phyloP scores from a whole-genome alignment of 2,329 filamentous ascomycete genomes.

The Colletotrichum theobromicola region DNA sequence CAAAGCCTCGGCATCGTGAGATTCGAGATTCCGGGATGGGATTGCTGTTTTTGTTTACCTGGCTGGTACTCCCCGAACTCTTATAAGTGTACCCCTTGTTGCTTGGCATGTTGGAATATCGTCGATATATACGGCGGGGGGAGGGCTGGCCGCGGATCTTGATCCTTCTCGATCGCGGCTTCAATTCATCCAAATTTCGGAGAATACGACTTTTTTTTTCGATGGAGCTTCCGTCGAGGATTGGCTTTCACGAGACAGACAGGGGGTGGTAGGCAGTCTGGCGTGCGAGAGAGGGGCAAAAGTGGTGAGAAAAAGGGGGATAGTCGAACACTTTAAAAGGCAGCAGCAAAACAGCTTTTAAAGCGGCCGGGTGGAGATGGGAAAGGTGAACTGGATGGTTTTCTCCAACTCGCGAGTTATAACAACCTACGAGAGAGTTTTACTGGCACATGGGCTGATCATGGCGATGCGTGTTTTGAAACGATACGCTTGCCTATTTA shows the following conservation, averaged over 20 bases:
- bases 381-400: neutral
- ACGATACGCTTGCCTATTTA: constrained; percentile 3
- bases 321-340: neutral
- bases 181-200: neutral
- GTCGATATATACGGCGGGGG: neutral
- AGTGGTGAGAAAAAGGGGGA: neutral
- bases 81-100: constrained; percentile 45
- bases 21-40: neutral
- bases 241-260: neutral
- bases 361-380: neutral
- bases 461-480: constrained; percentile 11
- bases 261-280: neutral
- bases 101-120: constrained; percentile 15
- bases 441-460: constrained; percentile 6
- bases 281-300: neutral
- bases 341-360: neutral
- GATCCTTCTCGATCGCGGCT: neutral
- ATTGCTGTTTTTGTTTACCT: constrained; percentile 51
- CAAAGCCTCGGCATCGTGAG: neutral
- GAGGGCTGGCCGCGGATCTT: neutral
- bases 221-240: neutral
- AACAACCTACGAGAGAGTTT: neutral
- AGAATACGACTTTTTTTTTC: neutral
- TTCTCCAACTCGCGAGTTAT: neutral
- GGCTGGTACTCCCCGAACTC: constrained; percentile 64